Evolutionary conservation across 805 yeast species (phyloP).

Genomic region (Kodamaea neixiangensis): DNA sequence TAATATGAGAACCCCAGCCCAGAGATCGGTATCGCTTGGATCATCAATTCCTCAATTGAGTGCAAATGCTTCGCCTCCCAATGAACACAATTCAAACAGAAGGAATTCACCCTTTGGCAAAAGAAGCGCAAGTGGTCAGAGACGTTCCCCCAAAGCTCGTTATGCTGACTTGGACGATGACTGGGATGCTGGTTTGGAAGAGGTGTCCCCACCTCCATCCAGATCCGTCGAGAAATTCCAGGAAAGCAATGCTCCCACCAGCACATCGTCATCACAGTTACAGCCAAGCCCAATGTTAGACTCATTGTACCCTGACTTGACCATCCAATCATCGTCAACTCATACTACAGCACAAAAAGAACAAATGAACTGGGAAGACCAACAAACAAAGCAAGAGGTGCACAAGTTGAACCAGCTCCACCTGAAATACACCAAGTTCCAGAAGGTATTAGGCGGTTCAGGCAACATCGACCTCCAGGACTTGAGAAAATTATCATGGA

Average conservation of each 20-base stretch:
- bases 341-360: constrained; percentile 16
- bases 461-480: constrained; percentile 60
- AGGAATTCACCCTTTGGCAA: constrained; percentile 6
- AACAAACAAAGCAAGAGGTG: constrained; percentile 42
- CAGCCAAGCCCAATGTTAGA: constrained; percentile 35
- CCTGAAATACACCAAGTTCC: constrained; percentile 67
- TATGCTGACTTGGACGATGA: constrained; percentile 84
- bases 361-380: constrained; percentile 42
- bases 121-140: constrained; percentile 8
- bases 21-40: constrained; percentile 23
- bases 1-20: constrained; percentile 16
- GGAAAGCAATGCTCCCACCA: neutral
- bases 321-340: constrained; percentile 19
- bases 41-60: constrained; percentile 14
- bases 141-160: constrained; percentile 18
- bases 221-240: constrained; percentile 1
- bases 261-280: constrained; percentile 19
- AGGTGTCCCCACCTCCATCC: constrained; percentile 18
- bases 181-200: constrained; percentile 79
- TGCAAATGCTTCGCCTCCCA: constrained; percentile 8
- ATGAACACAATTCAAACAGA: neutral
- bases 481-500: constrained; percentile 83
- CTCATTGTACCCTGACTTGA: constrained; percentile 40
- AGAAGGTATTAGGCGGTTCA: constrained; percentile 49
- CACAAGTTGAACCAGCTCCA: constrained; percentile 60